phyloP scores from a whole-genome alignment of 257 asterid genomes.

The Nicotiana tabacum region DNA sequence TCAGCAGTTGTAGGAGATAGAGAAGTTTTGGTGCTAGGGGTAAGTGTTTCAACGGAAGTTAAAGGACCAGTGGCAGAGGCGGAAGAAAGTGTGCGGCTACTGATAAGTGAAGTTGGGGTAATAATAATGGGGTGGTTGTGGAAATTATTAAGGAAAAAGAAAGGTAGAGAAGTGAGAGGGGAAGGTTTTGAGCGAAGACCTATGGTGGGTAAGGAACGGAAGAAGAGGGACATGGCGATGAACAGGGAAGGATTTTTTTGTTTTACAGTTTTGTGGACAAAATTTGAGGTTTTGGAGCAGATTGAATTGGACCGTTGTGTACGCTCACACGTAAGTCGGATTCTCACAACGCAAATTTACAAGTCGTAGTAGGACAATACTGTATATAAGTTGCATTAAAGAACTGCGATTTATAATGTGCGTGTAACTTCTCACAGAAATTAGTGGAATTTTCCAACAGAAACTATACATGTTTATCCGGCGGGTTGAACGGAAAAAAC shows the following conservation, averaged over 20 bases:
- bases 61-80: conserved; percentile 13
- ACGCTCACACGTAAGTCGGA: too few species aligned
- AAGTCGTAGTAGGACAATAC: too few species aligned
- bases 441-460: too few species aligned
- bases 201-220: conserved; percentile 65
- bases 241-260: not conserved
- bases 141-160: conserved; percentile 26
- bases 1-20: conserved; percentile 20
- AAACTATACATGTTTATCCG: too few species aligned
- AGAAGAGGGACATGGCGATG: conserved; percentile 53
- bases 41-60: conserved; percentile 35
- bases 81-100: conserved; percentile 27
- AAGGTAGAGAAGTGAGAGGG: conserved; percentile 23
- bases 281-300: too few species aligned
- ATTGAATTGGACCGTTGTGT: too few species aligned
- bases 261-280: not conserved
- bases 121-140: conserved; percentile 7
- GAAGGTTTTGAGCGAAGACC: conserved; percentile 53
- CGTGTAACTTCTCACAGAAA: too few species aligned
- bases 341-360: too few species aligned
- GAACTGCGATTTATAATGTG: too few species aligned
- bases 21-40: conserved; percentile 31
- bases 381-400: too few species aligned
- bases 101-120: conserved; percentile 16
- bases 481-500: too few species aligned